Evolutionary conservation across 2,329 filamentous ascomycete genomes (phyloP), one percentile per base, ranked within the genome.

Genomic region (Microsporum ferrugineum): DNA sequence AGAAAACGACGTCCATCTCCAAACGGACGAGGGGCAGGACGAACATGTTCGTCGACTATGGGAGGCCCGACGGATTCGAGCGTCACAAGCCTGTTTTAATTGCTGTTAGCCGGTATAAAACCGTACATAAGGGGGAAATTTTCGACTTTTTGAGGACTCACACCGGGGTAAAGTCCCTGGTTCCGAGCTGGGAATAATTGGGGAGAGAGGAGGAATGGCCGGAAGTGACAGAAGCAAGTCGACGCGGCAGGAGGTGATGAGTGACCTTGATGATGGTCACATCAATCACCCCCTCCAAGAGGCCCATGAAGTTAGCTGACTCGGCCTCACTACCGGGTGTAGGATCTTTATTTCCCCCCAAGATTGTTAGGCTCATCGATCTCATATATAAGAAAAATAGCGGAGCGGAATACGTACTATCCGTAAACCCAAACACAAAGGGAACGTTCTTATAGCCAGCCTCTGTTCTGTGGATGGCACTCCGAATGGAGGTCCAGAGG

Each of bases 251-350:
- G 27, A 1, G 0, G 23, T 51, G 2, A 14, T 53, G 58, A 38
- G 53, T 56, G 38, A 62, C 58, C 10, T 56, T 55, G 27, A 62
- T 45, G n/a, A 62, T 43, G 29, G 61, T 55, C 2, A 60, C 53
- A 6, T 58, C 34, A 7, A 59, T 57, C 41, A 34, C 1, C 6
- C 31, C 31, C 14, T 38, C 49, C 2, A 55, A 10, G 12, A n/a
- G n/a, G 2, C 7, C 10, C 29, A 5, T 2, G n/a, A 8, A 3
- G 17, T 55, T n/a, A 17, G 12, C n/a, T 1, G 5, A 10, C 1
- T 55, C 29, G 3, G 3, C 3, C 3, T 5, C 43, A 17, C n/a
- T 47, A 5, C 17, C n/a, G n/a, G 43, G 43, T 23, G n/a, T 23
- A 23, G 43, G n/a, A 23, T 17, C 49, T 33, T 31, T 55, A 33